A percentile compares a stretch with the other conserved stretches of the same genome.
These are phyloP conservation scores for Colletotrichum viniferum DNA, from an alignment of 2,329 filamentous ascomycete species.

Conservation along the genomic window DNA sequence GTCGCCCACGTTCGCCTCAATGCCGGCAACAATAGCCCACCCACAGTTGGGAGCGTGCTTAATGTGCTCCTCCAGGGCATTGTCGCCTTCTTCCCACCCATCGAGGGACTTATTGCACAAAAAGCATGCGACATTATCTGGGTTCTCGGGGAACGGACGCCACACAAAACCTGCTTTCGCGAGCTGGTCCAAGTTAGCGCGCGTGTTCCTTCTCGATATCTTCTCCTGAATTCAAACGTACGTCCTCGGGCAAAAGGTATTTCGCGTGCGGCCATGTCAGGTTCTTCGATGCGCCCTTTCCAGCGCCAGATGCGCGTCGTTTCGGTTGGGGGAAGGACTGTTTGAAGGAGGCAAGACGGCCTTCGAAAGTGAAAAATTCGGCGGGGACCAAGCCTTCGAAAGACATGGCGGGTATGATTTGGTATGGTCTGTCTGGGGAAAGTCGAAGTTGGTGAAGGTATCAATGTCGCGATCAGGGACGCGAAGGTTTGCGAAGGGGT, in stretches of 20 bases:
- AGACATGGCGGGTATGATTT: background rate
- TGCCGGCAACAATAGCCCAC: constrained; percentile 77
- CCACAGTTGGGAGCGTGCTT: constrained; percentile 83
- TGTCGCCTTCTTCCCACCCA: constrained; percentile 89
- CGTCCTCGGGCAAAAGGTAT: constrained; percentile 67
- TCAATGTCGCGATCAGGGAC: background rate
- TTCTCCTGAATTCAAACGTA: constrained; percentile 27
- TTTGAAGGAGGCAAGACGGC: constrained; percentile 82
- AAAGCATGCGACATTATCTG: constrained; percentile 91
- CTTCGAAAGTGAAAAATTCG: constrained; percentile 69
- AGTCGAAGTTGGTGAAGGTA: background rate
- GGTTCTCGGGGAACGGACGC: constrained; percentile 73
- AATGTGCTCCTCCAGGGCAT: constrained; percentile 83
- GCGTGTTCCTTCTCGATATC: constrained; percentile 8
- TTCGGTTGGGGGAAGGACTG: constrained; percentile 66
- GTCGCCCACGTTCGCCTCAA: constrained; percentile 65
- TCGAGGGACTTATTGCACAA: constrained; percentile 83
- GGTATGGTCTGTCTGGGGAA: background rate
- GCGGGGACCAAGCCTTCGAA: constrained; percentile 27
- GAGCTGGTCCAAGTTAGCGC: constrained; percentile 58
- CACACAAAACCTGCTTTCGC: constrained; percentile 93
- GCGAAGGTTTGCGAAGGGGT: background rate
- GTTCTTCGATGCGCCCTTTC: constrained; percentile 59
- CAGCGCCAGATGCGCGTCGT: constrained; percentile 71
- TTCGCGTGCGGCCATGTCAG: constrained; percentile 78